Conservation (phyloP, 495 filamentous ascomycete genomes). For the Aspergillus cavernicola region DNA sequence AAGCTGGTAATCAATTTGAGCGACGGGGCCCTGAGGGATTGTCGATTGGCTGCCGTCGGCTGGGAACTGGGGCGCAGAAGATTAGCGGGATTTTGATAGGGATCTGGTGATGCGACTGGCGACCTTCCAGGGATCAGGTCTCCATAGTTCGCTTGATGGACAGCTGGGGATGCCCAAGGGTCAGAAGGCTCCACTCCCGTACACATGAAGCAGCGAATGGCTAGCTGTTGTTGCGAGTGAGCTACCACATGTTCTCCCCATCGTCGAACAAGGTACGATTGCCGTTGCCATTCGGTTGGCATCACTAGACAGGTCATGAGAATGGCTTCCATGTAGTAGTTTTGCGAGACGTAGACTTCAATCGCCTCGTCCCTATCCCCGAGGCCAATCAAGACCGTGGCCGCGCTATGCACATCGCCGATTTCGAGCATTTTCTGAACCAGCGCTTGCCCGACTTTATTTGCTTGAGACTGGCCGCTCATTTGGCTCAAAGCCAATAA, state of each 20-base stretch:
- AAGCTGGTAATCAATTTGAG: constrained; percentile 94
- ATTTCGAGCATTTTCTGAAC: constrained; percentile 86
- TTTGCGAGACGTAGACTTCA: constrained; percentile 92
- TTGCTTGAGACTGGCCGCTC: constrained; percentile 70
- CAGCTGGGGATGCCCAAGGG: constrained; percentile 80
- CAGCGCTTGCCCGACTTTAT: constrained; percentile 87
- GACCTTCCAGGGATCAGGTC: constrained; percentile 33
- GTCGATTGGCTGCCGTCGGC: constrained; percentile 24
- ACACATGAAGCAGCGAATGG: constrained; percentile 88
- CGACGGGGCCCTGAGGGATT: constrained; percentile 70
- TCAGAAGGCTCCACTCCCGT: constrained; percentile 72
- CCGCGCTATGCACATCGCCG: constrained; percentile 87
- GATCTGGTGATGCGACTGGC: constrained; percentile 44
- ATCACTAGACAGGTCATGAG: constrained; percentile 72
- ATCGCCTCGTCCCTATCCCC: constrained; percentile 93
- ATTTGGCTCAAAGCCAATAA: constrained; percentile 88
- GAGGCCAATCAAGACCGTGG: constrained; percentile 85
- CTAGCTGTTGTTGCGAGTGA: constrained; percentile 81
- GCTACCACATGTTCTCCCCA: constrained; percentile 93
- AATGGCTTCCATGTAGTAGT: constrained; percentile 86
- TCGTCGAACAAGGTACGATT: constrained; percentile 79
- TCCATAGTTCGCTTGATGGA: constrained; percentile 57
- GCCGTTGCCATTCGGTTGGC: constrained; percentile 81
- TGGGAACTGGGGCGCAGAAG: constrained; percentile 27
- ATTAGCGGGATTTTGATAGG: constrained; percentile 28